phyloP scores from a whole-genome alignment of 2,329 filamentous ascomycete genomes.

The Leptosphaerulina australis region DNA sequence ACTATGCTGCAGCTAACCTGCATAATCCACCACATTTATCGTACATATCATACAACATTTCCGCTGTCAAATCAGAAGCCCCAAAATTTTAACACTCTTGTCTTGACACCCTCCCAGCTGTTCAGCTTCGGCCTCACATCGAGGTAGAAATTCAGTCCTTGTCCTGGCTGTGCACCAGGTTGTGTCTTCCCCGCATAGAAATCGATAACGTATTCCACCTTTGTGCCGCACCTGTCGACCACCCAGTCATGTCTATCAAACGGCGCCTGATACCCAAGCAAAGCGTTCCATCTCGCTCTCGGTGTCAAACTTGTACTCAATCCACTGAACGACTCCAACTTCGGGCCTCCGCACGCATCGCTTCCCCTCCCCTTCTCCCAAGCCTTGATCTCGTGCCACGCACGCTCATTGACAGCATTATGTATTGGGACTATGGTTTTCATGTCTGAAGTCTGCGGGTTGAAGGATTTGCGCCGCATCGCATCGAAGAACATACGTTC shows the following conservation, averaged over 20 bases:
- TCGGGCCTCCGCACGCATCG: slow-evolving; percentile 75
- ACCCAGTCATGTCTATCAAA: slow-evolving; percentile 99
- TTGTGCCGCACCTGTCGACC: slow-evolving; percentile 84
- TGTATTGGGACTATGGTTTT: slow-evolving; percentile 93
- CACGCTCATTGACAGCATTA: slow-evolving; percentile 96
- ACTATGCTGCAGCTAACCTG: background rate
- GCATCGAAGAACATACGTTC: slow-evolving; percentile 98
- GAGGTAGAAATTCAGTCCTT: slow-evolving; percentile 66
- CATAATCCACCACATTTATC: background rate
- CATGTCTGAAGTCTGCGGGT: slow-evolving; percentile 76
- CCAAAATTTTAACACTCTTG: slow-evolving; percentile 58
- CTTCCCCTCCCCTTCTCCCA: slow-evolving; percentile 76
- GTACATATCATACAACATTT: slow-evolving; percentile 13
- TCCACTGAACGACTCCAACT: slow-evolving; percentile 82
- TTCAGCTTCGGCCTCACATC: slow-evolving; percentile 71
- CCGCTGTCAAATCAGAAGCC: slow-evolving; percentile 47
- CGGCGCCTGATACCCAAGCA: slow-evolving; percentile 86
- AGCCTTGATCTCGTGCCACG: slow-evolving; percentile 86
- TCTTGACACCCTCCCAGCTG: slow-evolving; percentile 64
- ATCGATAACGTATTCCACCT: slow-evolving; percentile 95
- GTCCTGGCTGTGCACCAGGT: slow-evolving; percentile 45
- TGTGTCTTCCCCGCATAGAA: slow-evolving; percentile 80
- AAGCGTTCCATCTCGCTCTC: slow-evolving; percentile 78
- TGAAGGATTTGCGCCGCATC: slow-evolving; percentile 88
- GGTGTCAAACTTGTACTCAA: slow-evolving; percentile 70